Base-by-base conservation (phyloP, 163 green algal species). In the Picocystis sp. region DNA sequence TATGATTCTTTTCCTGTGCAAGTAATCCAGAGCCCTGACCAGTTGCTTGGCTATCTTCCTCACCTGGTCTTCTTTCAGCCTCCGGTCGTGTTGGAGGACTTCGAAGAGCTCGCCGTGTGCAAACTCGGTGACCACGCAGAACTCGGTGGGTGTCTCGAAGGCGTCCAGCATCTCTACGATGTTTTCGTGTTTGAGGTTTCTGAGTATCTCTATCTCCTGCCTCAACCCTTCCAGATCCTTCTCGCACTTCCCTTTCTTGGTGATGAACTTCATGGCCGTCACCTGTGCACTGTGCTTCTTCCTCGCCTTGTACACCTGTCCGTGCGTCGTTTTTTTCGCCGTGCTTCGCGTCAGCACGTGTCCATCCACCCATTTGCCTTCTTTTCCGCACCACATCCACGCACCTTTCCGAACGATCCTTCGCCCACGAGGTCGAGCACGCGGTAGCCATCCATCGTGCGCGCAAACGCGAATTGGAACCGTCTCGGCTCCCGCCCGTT, bases 81-180 rank as follows among this genome's bases (percentile, higher is more conserved):
- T 72, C 61, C 83, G 65, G 65, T 99, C 91, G 54, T 95, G 78
- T 62, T 96, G 82, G 54, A 99, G 69, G 43, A 99, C 86, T 59
- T 98, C 81, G 67, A 95, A 97, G 50, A 99, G 78, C 77, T 98
- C 68, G 15, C 51, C 44, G 41, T 69, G 61, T 15, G 61, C 61
- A 45, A 69, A 69, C 29, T 69, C 62, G 14, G 77, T 94, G 10
- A 95, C 91, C 1, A 99, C 91, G 57, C 80, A 92, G 48, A 99
- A 97, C 53, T 97, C 89, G 11, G 72, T 79, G 46, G 82, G 80
- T 2, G 91, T 99, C 70, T 99, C 91, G 66, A 99, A 98, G 0
- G 84, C 65, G 55, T 99, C 90, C 35, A 98, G 63, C 90, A 98
- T 95, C 63, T 92, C 79, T 25, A 99, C 95, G 59, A 98, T 93